Percentiles rank a stretch among this genome's conserved stretches.
Conservation (phyloP, 148 eudicot genomes). For the Nepenthes gracilis region DNA sequence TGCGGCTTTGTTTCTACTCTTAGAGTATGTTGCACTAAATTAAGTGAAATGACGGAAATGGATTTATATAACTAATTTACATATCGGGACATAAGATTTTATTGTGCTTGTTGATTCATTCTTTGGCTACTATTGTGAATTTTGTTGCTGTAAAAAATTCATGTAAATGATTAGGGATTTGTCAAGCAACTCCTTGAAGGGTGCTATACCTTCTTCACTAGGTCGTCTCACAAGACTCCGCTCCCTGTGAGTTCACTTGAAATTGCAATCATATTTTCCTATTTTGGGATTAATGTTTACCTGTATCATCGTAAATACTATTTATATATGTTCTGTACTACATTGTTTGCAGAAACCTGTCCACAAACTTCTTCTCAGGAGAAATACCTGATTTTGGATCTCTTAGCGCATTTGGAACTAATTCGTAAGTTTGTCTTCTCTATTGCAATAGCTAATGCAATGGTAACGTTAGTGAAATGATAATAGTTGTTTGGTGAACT, state of each 20-base stretch:
- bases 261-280: background rate
- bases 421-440: conserved; percentile 47
- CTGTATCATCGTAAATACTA: background rate
- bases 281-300: background rate
- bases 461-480: too few species aligned
- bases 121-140: too few species aligned
- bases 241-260: conserved; percentile 43
- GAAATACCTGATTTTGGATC: conserved; percentile 86
- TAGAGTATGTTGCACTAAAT: too few species aligned
- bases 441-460: background rate
- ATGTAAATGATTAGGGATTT: conserved; percentile 41
- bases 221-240: conserved; percentile 70
- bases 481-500: too few species aligned
- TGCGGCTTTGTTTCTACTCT: background rate
- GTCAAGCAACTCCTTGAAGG: conserved; percentile 78
- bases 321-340: background rate
- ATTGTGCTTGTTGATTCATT: too few species aligned
- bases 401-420: conserved; percentile 56
- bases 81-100: too few species aligned
- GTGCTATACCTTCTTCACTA: conserved; percentile 85
- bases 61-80: too few species aligned
- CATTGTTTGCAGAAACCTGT: conserved; percentile 54
- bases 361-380: conserved; percentile 87
- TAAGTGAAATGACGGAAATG: background rate
- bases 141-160: too few species aligned